phyloP scores from a whole-genome alignment of 1,284 basidiomycete genomes.

The Meira miltonrushii region DNA sequence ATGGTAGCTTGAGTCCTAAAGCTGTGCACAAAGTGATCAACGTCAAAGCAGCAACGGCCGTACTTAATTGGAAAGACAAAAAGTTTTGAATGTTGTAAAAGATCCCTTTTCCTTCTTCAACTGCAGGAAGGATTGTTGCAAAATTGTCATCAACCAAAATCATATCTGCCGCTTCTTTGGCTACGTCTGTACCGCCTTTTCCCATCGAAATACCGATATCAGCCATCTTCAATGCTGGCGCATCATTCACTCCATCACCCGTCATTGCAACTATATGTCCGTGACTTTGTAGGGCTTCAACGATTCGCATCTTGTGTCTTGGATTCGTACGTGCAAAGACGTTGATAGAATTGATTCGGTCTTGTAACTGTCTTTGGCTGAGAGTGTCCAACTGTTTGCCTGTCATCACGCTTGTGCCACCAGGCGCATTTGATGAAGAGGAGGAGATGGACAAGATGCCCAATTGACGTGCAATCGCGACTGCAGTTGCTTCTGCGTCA shows the following conservation, averaged over 20 bases:
- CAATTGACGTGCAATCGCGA: conserved; percentile 81
- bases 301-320: conserved; percentile 93
- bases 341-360: conserved; percentile 71
- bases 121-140: conserved; percentile 82
- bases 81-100: conserved; percentile 99
- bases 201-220: conserved; percentile 98
- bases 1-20: conserved; percentile 78
- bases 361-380: conserved; percentile 71
- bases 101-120: conserved; percentile 94
- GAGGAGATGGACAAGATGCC: conserved; percentile 60
- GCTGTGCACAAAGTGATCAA: conserved; percentile 89
- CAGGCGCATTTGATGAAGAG: neutral
- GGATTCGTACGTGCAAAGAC: conserved; percentile 94
- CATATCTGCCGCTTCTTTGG: conserved; percentile 94
- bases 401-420: conserved; percentile 60
- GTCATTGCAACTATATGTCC: conserved; percentile 95
- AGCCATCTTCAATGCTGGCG: conserved; percentile 92
- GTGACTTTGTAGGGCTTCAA: conserved; percentile 80
- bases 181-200: conserved; percentile 91
- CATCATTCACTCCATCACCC: conserved; percentile 97
- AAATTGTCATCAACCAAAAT: conserved; percentile 98
- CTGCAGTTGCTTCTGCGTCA: conserved; percentile 83
- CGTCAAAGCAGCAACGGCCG: conserved; percentile 87
- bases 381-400: conserved; percentile 74
- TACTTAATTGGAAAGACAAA: conserved; percentile 91